Conservation (phyloP, 768 basidiomycete species). For the Suillus paluster region DNA sequence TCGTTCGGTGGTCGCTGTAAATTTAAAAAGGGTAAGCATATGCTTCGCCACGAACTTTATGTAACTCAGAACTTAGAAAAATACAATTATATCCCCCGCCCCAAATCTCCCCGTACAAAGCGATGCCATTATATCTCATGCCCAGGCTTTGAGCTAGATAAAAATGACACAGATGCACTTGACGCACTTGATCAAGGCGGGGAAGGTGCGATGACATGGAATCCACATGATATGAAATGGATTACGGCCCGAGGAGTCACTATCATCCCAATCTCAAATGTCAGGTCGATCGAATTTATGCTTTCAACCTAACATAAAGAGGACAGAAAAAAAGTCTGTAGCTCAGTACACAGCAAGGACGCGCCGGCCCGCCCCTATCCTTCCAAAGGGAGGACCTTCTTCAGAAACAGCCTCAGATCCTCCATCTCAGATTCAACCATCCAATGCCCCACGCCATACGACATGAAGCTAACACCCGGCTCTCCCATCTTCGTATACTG, state of each 20-base stretch:
- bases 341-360: background rate
- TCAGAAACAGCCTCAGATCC: constrained; percentile 70
- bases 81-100: constrained; percentile 62
- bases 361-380: background rate
- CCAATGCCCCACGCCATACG: constrained; percentile 72
- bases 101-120: constrained; percentile 70
- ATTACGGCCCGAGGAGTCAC: no score
- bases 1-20: constrained; percentile 58
- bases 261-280: no score
- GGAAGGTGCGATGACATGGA: constrained; percentile 79
- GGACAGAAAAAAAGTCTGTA: background rate
- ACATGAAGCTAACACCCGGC: constrained; percentile 61
- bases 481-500: constrained; percentile 9
- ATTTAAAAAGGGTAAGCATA: constrained; percentile 40
- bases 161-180: constrained; percentile 64
- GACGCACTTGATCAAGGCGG: constrained; percentile 73
- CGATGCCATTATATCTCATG: constrained; percentile 80
- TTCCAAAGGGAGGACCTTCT: constrained; percentile 50
- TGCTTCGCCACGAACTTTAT: background rate
- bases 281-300: background rate
- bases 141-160: constrained; percentile 63
- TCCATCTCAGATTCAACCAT: constrained; percentile 63
- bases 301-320: background rate
- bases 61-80: constrained; percentile 1
- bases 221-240: constrained; percentile 46